Percentiles rank a stretch among this genome's conserved stretches.
Conservation (phyloP, 495 filamentous ascomycete genomes). For the Pseudoneurospora amorphoporcata region DNA sequence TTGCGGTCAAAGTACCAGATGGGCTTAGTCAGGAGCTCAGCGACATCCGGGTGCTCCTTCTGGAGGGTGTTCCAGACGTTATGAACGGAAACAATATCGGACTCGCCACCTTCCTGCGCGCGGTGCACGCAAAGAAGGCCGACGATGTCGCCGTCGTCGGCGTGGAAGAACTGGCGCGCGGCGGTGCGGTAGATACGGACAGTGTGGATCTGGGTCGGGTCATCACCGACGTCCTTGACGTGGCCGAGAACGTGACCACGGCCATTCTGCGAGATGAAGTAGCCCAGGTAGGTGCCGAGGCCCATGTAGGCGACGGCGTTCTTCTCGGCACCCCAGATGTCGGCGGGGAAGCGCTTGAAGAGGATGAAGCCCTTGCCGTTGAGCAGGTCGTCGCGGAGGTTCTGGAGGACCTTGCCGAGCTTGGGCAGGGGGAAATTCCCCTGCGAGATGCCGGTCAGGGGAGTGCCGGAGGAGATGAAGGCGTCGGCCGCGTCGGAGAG, state of each 20-base stretch:
- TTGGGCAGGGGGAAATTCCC: constrained; percentile 57
- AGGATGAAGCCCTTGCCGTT: constrained; percentile 83
- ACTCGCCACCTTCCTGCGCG: constrained; percentile 74
- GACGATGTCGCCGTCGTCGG: constrained; percentile 74
- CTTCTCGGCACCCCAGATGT: constrained; percentile 68
- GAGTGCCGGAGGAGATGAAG: constrained; percentile 51
- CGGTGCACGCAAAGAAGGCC: constrained; percentile 74
- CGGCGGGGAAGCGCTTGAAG: constrained; percentile 74
- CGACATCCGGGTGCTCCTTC: constrained; percentile 65
- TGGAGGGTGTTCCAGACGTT: constrained; percentile 75
- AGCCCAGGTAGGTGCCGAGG: constrained; percentile 74
- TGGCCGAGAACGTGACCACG: constrained; percentile 84
- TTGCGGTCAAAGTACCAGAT: constrained; percentile 95
- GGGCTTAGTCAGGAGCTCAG: constrained; percentile 60
- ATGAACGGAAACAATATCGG: constrained; percentile 70
- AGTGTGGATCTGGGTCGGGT: constrained; percentile 66
- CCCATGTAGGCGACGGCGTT: constrained; percentile 85
- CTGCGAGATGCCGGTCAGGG: constrained; percentile 68
- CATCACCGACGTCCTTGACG: constrained; percentile 82
- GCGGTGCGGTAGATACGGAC: constrained; percentile 87
- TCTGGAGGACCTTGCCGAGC: constrained; percentile 43
- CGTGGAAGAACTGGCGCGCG: constrained; percentile 70
- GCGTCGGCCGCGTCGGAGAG: constrained; percentile 55
- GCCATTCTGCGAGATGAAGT: constrained; percentile 77
- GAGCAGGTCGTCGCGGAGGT: constrained; percentile 58